Evolutionary conservation across 768 basidiomycete species (phyloP).

Genomic region (Daedaleopsis sinensis): DNA sequence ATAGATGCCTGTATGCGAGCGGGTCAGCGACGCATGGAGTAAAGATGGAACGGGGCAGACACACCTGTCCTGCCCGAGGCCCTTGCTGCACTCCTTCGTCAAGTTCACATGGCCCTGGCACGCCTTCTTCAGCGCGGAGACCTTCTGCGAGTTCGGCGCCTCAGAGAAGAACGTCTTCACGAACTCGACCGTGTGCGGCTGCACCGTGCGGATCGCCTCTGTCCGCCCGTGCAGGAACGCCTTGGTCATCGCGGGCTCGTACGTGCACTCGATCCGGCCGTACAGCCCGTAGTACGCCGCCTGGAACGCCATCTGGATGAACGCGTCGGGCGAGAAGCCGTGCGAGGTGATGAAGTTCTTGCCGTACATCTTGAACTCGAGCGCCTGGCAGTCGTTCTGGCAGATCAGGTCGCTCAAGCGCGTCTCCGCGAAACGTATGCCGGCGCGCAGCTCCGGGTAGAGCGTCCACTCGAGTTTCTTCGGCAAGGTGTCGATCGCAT

Average conservation of each 20-base stretch:
- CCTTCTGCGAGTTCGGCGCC: slow-evolving; percentile 65
- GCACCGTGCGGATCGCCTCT: slow-evolving; percentile 91
- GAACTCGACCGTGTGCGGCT: slow-evolving; percentile 84
- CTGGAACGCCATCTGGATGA: slow-evolving; percentile 99
- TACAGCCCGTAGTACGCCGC: slow-evolving; percentile 94
- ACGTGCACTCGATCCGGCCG: slow-evolving; percentile 90
- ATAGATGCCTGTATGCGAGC: slow-evolving; percentile 64
- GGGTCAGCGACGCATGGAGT: neutral
- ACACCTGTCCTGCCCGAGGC: slow-evolving; percentile 88
- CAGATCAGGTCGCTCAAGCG: slow-evolving; percentile 94
- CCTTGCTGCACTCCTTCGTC: slow-evolving; percentile 88
- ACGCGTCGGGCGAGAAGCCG: slow-evolving; percentile 96
- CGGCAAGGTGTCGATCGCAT: slow-evolving; percentile 78
- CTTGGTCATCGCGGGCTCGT: slow-evolving; percentile 99
- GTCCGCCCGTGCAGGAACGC: slow-evolving; percentile 93
- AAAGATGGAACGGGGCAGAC: neutral
- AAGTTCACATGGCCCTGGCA: slow-evolving; percentile 84
- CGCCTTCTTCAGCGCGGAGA: slow-evolving; percentile 74
- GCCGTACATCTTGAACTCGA: slow-evolving; percentile 92
- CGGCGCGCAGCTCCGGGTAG: slow-evolving; percentile 79
- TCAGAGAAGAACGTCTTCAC: slow-evolving; percentile 93
- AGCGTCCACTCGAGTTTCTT: slow-evolving; percentile 97
- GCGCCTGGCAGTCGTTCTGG: slow-evolving; percentile 94
- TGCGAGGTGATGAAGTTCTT: slow-evolving; percentile 96
- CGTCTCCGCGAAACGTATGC: slow-evolving; percentile 93